Evolutionary conservation across 768 basidiomycete species (phyloP), one percentile per base, ranked within the genome.

Genomic region (Tulasnella sp.): DNA sequence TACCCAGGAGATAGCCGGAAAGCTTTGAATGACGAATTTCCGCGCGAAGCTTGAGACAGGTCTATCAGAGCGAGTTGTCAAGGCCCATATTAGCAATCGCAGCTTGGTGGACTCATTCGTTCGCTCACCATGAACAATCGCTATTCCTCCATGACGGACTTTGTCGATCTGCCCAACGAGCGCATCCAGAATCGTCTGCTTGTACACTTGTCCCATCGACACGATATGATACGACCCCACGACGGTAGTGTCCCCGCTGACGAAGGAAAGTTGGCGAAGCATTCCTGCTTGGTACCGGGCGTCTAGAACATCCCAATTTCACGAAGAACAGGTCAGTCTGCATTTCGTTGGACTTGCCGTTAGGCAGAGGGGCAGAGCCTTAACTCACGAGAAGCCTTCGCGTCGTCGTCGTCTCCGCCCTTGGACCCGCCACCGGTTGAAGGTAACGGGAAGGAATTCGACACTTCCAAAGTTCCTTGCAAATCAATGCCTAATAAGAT

Each of bases 171-270:
- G 93, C 81, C 93, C 89, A 71, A 92, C 92, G 83, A 94, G 93
- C 10, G 92, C 91, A 81, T 96, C 93, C 70, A 95, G 87, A 72
- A 95, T 83, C 10, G 89, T 88, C 83, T 94, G 93, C 82, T 90
- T 93, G 84, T 92, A 92, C 83, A 95, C 95, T 5, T 93, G 92
- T 61, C 94, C 94, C 51, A 94, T 87, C 11, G 91, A 90, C 37
- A 92, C 94, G 67, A 93, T 93, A 82, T 97, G 94, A 86, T 98
- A 98, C 84, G 97, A 95, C 51, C 96, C 96, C 77, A 98, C 92
- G 44, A 96, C 90, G 80, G 91, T 94, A 84, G 97, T 95, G 82
- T 96, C 95, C 48, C 91, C 90, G 82, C 93, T 92, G 76, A 96
- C 95, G 83, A 96, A 95, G 82, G 94, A 93, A 82, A 98, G 87